Base-by-base conservation (phyloP, 1,284 basidiomycete species). In the Cryptococcus floricola region DNA sequence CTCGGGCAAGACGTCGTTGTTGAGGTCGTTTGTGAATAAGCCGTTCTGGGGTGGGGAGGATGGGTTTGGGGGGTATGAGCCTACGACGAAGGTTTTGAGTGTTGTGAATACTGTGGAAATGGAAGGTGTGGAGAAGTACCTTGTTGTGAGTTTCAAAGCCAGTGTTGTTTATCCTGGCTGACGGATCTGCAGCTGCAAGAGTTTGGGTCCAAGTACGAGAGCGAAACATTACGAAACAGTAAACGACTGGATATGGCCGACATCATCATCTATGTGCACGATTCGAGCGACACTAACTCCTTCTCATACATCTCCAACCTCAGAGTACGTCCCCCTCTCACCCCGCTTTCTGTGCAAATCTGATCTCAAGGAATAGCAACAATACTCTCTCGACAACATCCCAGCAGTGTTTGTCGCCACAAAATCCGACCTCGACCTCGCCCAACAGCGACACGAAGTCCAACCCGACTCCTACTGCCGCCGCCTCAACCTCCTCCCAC, bases 231-330 rank as follows among this genome's bases (percentile, higher is more conserved):
- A 53, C 84, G 92, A 57, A 93, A 88, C 73, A 83, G 86, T 34
- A 93, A 91, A 78, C 96, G 93, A 78, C 86, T 89, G 39, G 91
- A 95, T 72, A 79, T 89, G 53, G 91, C 91, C 25, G 95, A 98
- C 77, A 89, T 97, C 48, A 88, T 98, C 62, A 84, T 96, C 57
- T 97, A 94, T 75, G 91, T 98, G 39, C 88, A 98, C 75, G 95
- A 98, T 77, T 96, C 92, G 53, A 93, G 90, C 71, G 96, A 98
- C 74, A 98, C 96, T 27, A 98, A 98, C 76, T 97, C 93, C 12
- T 98, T 98, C 75, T 94, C 91, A 49, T 97, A 98, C 78, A 92
- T 98, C 70, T 95, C 91, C 64, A 97, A 97, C 79, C 79, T 98
- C 69, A 82, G 92, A 73, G 91, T 92, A 71, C 71, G 88, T 76